Base-by-base conservation (phyloP, 2,329 filamentous ascomycete genomes). In the Aotearoamyces nothofagi region DNA sequence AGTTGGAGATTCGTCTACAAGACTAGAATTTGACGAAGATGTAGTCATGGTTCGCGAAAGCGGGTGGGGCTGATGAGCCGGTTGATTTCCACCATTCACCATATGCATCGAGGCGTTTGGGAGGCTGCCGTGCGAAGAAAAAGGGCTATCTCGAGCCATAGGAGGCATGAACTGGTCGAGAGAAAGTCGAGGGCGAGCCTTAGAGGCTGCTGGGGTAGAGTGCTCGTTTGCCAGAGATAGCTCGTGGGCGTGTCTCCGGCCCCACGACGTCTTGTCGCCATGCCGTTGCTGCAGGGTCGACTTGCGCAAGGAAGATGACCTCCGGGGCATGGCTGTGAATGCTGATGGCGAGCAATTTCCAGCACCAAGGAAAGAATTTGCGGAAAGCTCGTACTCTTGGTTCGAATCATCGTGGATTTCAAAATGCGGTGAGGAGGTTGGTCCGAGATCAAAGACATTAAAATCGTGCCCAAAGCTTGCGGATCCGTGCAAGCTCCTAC, bases 271-370 rank as follows among this genome's bases (percentile, higher is more conserved):
- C 32, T 77, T 69, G 22, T 79, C 76, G 23, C 70, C 67, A 37
- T 79, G 69, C 22, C 87, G 76, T 52, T 93, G 86, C 47, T 92
- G 83, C 14, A 93, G 55, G 1, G 87, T 93, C 3, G 84, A 92
- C 49, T 78, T 86, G 34, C 87, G 69, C 27, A 94, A 58, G 11
- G 83, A 90, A 2, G 77, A 78, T 1, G 78, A 72, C 37, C 79
- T 65, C 47, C 74, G 77, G 10, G 74, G 68, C 40, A 78, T 61
- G 3, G 63, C 65, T 2, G 47, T 65, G 16, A 46, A 44, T 9
- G 20, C 14, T 2, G 38, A 26, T 46, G 42, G 68, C 50, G 30
- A 66, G n/a, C n/a, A n/a, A 20, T 7, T 8, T 20, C 8, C 19
- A 58, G 38, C 31, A 13, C 37, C 22, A 24, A 31, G 40, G 6